phyloP scores from a whole-genome alignment of 2,329 filamentous ascomycete species.

The Thelonectria blattea region DNA sequence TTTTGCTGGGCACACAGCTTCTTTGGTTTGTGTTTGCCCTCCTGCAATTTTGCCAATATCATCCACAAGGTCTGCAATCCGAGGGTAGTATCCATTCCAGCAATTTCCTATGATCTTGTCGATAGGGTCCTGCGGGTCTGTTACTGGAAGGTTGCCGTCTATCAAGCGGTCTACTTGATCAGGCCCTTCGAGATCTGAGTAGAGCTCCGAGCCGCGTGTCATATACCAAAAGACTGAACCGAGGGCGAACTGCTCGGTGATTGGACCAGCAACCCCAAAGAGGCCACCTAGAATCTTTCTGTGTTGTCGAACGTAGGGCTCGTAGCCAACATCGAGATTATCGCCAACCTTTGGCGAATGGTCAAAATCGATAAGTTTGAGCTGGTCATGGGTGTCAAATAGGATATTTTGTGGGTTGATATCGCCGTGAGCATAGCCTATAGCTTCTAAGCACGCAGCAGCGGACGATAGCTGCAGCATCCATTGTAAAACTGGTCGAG shows the following conservation, averaged over 20 bases:
- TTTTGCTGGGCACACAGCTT: neutral
- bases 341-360: conserved; percentile 17
- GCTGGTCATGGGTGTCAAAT: conserved; percentile 21
- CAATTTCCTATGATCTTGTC: conserved; percentile 27
- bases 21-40: neutral
- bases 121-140: conserved; percentile 18
- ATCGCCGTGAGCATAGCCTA: conserved; percentile 27
- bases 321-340: conserved; percentile 25
- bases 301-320: conserved; percentile 29
- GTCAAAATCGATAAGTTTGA: conserved; percentile 31
- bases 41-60: conserved; percentile 11
- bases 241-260: conserved; percentile 29
- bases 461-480: neutral
- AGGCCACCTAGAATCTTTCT: neutral
- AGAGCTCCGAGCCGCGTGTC: conserved; percentile 23
- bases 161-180: conserved; percentile 21
- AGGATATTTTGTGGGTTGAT: conserved; percentile 31
- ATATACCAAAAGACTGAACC: conserved; percentile 32
- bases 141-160: conserved; percentile 17
- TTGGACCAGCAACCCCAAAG: conserved; percentile 12
- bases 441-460: conserved; percentile 10
- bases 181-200: conserved; percentile 23
- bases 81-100: conserved; percentile 22
- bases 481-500: too few relatives aligned
- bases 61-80: conserved; percentile 19